Conservation (phyloP, 208 protist species). For the Trypanosoma melophagium region DNA sequence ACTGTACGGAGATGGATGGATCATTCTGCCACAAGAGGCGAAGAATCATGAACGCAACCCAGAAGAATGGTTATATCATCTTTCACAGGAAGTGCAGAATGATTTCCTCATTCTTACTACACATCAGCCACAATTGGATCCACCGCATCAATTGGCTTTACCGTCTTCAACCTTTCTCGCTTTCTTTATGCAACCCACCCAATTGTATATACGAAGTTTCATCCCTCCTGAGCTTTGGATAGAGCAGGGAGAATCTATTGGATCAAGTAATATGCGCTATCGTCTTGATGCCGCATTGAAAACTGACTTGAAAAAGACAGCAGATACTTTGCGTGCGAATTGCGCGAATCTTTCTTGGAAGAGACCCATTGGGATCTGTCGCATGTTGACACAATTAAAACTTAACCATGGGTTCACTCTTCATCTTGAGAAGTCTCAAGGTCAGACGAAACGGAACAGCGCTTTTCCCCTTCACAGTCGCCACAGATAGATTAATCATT, state of each 20-base stretch:
- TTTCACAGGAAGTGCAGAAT: conserved; percentile 15
- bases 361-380: conserved; percentile 26
- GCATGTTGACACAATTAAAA: conserved; percentile 30
- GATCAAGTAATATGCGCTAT: not conserved
- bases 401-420: conserved; percentile 10
- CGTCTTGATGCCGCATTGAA: conserved; percentile 19
- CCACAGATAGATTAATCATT: conserved; percentile 21
- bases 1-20: conserved; percentile 61
- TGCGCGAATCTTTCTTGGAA: not conserved
- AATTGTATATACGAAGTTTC: conserved; percentile 49
- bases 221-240: conserved; percentile 58
- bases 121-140: conserved; percentile 31
- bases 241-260: conserved; percentile 31
- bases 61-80: conserved; percentile 23
- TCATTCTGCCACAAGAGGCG: conserved; percentile 25
- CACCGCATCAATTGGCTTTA: conserved; percentile 42
- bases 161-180: conserved; percentile 38
- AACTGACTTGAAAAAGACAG: conserved; percentile 19
- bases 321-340: conserved; percentile 15
- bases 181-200: conserved; percentile 37
- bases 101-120: conserved; percentile 48
- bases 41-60: conserved; percentile 6
- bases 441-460: conserved; percentile 5
- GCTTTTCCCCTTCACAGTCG: conserved; percentile 20
- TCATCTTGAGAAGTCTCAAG: conserved; percentile 13